phyloP scores from a whole-genome alignment of 2,329 filamentous ascomycete species.

The Exophiala sideris region DNA sequence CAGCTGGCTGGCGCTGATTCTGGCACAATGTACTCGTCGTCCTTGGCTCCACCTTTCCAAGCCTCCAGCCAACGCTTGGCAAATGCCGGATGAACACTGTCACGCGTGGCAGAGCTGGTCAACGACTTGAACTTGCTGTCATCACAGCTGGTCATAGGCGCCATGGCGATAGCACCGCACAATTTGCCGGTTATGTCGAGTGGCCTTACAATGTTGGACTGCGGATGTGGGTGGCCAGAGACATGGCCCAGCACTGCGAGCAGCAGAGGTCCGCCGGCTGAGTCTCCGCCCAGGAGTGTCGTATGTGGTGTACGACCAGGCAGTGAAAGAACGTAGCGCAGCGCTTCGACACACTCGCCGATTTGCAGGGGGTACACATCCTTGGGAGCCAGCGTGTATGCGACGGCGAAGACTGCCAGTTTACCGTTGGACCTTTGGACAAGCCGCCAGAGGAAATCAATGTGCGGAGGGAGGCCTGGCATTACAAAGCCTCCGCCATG shows the following conservation, averaged over 20 bases:
- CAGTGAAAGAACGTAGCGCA: conserved; percentile 37
- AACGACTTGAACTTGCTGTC: conserved; percentile 26
- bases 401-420: conserved; percentile 50
- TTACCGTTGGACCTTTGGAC: conserved; percentile 38
- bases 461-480: conserved; percentile 11
- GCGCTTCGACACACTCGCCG: conserved; percentile 39
- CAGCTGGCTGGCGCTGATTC: conserved; percentile 9
- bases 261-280: conserved; percentile 42
- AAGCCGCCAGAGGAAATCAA: conserved; percentile 12
- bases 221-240: conserved; percentile 52
- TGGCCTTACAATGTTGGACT: conserved; percentile 40
- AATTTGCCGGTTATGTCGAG: conserved; percentile 5
- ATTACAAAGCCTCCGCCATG: conserved; percentile 23
- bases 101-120: conserved; percentile 1
- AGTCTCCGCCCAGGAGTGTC: conserved; percentile 42
- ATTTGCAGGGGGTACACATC: conserved; percentile 43
- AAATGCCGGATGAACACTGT: conserved; percentile 7
- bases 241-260: conserved; percentile 25
- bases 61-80: conserved; percentile 13
- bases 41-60: conserved; percentile 13
- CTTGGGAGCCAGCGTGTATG: conserved; percentile 54
- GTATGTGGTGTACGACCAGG: conserved; percentile 32
- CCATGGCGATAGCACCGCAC: conserved; percentile 51
- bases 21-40: conserved; percentile 15
- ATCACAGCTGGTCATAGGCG: conserved; percentile 56